Evolutionary conservation across 495 filamentous ascomycete species (phyloP).

Genomic region (Rusavskia elegans): DNA sequence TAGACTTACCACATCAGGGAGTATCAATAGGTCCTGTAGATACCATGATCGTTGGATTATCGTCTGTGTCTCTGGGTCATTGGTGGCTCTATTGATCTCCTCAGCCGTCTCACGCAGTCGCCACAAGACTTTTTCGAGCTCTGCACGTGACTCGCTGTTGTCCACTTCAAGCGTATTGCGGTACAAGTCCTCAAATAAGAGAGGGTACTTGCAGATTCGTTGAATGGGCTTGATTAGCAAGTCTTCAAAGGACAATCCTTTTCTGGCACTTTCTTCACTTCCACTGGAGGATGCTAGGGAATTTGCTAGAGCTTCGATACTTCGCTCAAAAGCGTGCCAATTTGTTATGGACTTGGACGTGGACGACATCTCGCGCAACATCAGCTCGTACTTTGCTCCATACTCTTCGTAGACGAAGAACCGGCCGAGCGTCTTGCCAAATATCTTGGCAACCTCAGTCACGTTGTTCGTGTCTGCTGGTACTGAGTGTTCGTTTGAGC

Average conservation of each 20-base stretch:
- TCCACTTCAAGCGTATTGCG: slow-evolving; percentile 71
- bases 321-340: slow-evolving; percentile 73
- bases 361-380: slow-evolving; percentile 59
- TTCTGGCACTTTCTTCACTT: slow-evolving; percentile 44
- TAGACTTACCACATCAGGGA: slow-evolving; percentile 50
- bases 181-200: slow-evolving; percentile 70
- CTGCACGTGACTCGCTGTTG: slow-evolving; percentile 62
- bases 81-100: slow-evolving; percentile 63
- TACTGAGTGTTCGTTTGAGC: slow-evolving; percentile 42
- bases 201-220: slow-evolving; percentile 79
- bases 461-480: slow-evolving; percentile 28
- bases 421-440: slow-evolving; percentile 57
- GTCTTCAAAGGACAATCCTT: slow-evolving; percentile 66
- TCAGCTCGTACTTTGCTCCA: slow-evolving; percentile 68
- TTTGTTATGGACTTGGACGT: slow-evolving; percentile 51
- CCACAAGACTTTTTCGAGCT: slow-evolving; percentile 59
- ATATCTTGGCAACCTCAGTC: slow-evolving; percentile 59
- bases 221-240: slow-evolving; percentile 95
- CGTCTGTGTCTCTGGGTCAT: slow-evolving; percentile 37
- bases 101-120: slow-evolving; percentile 52
- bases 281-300: slow-evolving; percentile 57
- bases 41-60: slow-evolving; percentile 58
- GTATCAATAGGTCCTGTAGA: slow-evolving; percentile 59
- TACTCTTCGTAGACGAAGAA: slow-evolving; percentile 84
- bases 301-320: slow-evolving; percentile 71